These are phyloP conservation scores for Phialemoniopsis sp. DNA, from an alignment of 2,329 filamentous ascomycete genomes.

Conservation along the genomic window DNA sequence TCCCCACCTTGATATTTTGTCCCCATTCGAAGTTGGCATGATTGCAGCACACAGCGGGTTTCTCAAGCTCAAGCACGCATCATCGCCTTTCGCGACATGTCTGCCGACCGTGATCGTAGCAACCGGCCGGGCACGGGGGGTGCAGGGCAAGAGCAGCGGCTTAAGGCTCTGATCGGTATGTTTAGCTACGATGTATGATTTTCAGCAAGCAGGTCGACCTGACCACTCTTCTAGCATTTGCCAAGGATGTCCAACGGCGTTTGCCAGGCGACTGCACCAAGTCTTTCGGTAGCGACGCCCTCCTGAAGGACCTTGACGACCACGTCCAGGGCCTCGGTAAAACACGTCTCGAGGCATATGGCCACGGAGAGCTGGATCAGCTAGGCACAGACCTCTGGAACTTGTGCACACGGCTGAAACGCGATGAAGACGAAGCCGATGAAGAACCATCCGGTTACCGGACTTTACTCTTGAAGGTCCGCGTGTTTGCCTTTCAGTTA, in stretches of 20 bases:
- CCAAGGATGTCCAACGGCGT: constrained; percentile 16
- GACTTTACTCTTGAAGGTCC: constrained; percentile 31
- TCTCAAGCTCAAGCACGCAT: no score
- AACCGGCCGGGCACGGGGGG: no score
- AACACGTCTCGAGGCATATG: constrained; percentile 17
- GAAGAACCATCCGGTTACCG: constrained; percentile 12
- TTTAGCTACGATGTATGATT: no score
- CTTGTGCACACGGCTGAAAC: constrained; percentile 48
- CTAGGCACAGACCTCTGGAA: constrained; percentile 64
- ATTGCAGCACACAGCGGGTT: no score
- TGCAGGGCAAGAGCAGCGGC: no score
- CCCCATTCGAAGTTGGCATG: no score
- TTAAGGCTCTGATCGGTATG: no score
- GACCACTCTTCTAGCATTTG: constrained; percentile 5
- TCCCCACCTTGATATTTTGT: no score
- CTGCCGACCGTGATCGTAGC: no score
- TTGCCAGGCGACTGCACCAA: constrained; percentile 18
- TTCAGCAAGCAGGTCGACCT: no score
- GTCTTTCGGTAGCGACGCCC: constrained; percentile 18
- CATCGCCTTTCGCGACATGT: no score
- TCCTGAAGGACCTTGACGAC: constrained; percentile 35
- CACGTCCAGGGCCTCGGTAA: constrained; percentile 17
- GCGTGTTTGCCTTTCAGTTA: constrained; percentile 62
- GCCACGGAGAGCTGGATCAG: constrained; percentile 46
- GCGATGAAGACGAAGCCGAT: constrained; percentile 19